These are phyloP conservation scores for Nitzschia palea DNA, from an alignment of 108 stramenopile genomes.

Conservation along the genomic window DNA sequence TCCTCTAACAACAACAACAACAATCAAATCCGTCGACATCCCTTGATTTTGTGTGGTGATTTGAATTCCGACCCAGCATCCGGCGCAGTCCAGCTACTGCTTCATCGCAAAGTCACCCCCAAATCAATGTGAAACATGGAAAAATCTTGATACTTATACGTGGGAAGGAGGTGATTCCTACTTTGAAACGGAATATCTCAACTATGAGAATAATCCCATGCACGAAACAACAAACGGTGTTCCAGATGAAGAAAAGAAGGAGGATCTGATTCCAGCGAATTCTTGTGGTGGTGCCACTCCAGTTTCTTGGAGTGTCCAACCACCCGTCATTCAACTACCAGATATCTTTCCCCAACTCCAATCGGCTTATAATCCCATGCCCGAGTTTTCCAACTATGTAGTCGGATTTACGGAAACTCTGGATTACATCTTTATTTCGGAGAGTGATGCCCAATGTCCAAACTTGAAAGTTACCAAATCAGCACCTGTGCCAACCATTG, in stretches of 20 bases:
- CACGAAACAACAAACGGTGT: no score
- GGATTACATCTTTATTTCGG: slow-evolving; percentile 59
- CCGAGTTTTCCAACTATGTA: slow-evolving; percentile 63
- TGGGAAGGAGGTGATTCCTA: slow-evolving; percentile 45
- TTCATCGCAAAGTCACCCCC: slow-evolving; percentile 40
- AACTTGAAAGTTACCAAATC: slow-evolving; percentile 35
- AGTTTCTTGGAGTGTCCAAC: slow-evolving; percentile 22
- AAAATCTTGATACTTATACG: slow-evolving; percentile 51
- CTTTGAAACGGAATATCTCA: slow-evolving; percentile 31
- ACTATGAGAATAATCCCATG: no score
- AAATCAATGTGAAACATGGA: slow-evolving; percentile 41
- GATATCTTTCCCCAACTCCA: slow-evolving; percentile 47
- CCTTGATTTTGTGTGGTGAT: slow-evolving; percentile 71
- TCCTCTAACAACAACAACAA: no score
- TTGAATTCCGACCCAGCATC: slow-evolving; percentile 52
- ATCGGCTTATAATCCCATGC: slow-evolving; percentile 43
- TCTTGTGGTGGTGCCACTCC: no score
- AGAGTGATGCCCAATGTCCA: slow-evolving; percentile 19
- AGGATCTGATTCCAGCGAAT: no score
- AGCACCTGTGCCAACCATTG: slow-evolving; percentile 48
- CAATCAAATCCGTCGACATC: slow-evolving; percentile 15
- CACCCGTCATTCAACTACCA: slow-evolving; percentile 35
- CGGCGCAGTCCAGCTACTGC: slow-evolving; percentile 48
- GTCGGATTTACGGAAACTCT: slow-evolving; percentile 48
- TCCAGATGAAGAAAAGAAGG: no score